Percentiles rank a stretch among this genome's conserved stretches.
These are phyloP conservation scores for Pyrus hybrid DNA, from an alignment of 331 rosid species.

Conservation along the genomic window DNA sequence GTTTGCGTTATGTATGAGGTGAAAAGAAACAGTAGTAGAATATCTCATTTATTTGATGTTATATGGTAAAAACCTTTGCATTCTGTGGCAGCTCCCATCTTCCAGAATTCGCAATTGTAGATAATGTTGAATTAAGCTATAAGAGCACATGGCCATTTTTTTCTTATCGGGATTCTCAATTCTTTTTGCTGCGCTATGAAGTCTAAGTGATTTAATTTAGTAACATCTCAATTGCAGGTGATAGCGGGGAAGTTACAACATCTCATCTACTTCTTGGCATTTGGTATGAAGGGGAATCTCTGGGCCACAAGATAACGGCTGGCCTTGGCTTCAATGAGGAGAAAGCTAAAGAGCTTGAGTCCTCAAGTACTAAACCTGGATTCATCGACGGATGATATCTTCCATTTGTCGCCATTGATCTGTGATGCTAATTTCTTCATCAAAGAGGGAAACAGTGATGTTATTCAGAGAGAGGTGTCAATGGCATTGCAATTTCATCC, in stretches of 20 bases:
- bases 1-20: too few relatives aligned
- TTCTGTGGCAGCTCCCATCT: too few relatives aligned
- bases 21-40: too few relatives aligned
- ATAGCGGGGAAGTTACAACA: conserved; percentile 46
- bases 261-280: conserved; percentile 54
- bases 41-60: too few relatives aligned
- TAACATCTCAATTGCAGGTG: conserved; percentile 26
- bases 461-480: neutral
- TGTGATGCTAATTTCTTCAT: conserved; percentile 20
- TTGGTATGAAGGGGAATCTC: conserved; percentile 57
- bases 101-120: too few relatives aligned
- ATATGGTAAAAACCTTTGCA: too few relatives aligned
- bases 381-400: conserved; percentile 32
- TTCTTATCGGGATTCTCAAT: neutral
- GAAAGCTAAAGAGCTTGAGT: conserved; percentile 56
- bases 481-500: neutral
- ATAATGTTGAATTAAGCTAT: neutral
- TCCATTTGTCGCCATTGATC: conserved; percentile 1
- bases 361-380: conserved; percentile 37
- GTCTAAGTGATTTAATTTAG: neutral
- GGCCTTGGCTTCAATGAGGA: conserved; percentile 47
- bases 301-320: conserved; percentile 50
- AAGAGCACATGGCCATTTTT: neutral
- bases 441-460: conserved; percentile 12
- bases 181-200: neutral